phyloP scores from a whole-genome alignment of 176 grass and related monocot genomes.

The Phoenix dactylifera region DNA sequence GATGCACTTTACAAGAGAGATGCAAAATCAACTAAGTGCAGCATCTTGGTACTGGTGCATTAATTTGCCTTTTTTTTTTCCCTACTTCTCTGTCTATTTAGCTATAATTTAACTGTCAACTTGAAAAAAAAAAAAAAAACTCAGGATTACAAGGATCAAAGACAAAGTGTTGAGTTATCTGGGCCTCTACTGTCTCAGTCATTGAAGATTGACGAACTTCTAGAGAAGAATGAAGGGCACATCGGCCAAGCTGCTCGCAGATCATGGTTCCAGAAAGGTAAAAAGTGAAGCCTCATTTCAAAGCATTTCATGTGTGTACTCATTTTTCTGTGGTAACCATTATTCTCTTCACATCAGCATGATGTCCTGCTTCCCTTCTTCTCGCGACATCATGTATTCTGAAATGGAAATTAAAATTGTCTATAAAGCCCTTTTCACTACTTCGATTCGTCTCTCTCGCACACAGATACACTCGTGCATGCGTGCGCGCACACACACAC shows the following conservation, averaged over 20 bases:
- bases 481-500: too few species aligned
- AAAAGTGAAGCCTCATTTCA: too few species aligned
- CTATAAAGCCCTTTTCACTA: too few species aligned
- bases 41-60: background rate
- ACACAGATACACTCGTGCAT: too few species aligned
- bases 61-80: background rate
- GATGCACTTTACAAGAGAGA: conserved; percentile 4
- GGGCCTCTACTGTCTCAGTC: conserved; percentile 54
- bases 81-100: background rate
- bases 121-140: background rate
- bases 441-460: too few species aligned
- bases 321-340: too few species aligned
- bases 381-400: too few species aligned
- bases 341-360: too few species aligned
- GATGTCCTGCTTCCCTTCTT: too few species aligned
- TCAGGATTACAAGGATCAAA: conserved; percentile 45
- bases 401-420: too few species aligned
- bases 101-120: background rate
- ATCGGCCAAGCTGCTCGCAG: conserved; percentile 47
- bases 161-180: conserved; percentile 46
- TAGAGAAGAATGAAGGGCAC: conserved; percentile 63
- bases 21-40: background rate
- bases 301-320: too few species aligned
- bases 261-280: conserved; percentile 77
- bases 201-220: conserved; percentile 58